phyloP scores from a whole-genome alignment of 192 early-diverging fungal genomes.

The Entomortierella beljakovae region DNA sequence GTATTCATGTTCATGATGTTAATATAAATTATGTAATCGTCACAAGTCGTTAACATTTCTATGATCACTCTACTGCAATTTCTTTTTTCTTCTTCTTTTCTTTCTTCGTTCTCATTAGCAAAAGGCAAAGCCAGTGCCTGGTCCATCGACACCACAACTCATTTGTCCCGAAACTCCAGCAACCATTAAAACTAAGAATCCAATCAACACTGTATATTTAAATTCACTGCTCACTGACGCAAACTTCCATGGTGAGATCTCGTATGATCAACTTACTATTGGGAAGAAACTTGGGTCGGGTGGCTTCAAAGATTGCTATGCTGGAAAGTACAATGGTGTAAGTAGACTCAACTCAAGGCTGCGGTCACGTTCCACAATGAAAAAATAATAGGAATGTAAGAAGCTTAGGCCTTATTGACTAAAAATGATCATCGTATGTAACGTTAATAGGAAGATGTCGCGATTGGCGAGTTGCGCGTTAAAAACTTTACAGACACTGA shows the following conservation, averaged over 20 bases:
- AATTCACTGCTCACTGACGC: slow-evolving; percentile 58
- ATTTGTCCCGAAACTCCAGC: slow-evolving; percentile 42
- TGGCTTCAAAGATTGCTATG: slow-evolving; percentile 84
- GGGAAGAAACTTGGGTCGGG: slow-evolving; percentile 78
- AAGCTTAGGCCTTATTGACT: too few species aligned
- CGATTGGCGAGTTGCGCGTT: slow-evolving; percentile 77
- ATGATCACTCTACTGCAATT: neutral
- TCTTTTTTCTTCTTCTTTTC: neutral
- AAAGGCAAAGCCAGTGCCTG: slow-evolving; percentile 74
- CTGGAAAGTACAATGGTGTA: slow-evolving; percentile 72
- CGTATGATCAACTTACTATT: slow-evolving; percentile 67
- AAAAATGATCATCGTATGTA: too few species aligned
- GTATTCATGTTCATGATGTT: neutral
- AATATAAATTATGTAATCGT: too few species aligned
- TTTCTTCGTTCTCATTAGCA: slow-evolving; percentile 53
- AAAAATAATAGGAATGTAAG: neutral
- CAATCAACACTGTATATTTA: slow-evolving; percentile 55
- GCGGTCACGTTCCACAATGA: neutral
- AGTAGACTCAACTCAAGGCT: neutral
- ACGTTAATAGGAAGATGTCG: slow-evolving; percentile 65
- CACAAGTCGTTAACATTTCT: too few species aligned
- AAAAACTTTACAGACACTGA: slow-evolving; percentile 76
- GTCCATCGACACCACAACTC: slow-evolving; percentile 72
- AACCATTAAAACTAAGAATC: slow-evolving; percentile 33
- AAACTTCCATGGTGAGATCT: slow-evolving; percentile 69